A percentile compares a stretch with the other conserved stretches of the same genome.
Conservation (phyloP, 2,329 filamentous ascomycete species). For the Coleophoma crateriformis region DNA sequence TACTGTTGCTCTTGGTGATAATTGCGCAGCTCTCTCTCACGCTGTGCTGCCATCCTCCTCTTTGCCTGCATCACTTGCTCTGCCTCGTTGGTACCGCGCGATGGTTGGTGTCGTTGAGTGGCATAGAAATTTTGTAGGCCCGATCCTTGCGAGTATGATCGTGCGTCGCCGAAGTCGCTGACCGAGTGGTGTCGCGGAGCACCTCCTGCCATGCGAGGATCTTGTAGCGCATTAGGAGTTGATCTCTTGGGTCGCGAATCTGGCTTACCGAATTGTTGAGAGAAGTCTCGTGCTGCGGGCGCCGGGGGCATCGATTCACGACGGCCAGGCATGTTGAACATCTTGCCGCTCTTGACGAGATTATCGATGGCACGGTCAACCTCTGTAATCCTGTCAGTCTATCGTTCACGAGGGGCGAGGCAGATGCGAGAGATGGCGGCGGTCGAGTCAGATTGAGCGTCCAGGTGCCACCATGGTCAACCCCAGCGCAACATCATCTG, state of each 20-base stretch:
- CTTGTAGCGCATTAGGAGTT: conserved; percentile 24
- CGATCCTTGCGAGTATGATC: conserved; percentile 61
- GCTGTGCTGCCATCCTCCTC: conserved; percentile 97
- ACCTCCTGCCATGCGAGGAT: conserved; percentile 61
- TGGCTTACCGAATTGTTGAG: conserved; percentile 52
- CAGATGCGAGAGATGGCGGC: neutral
- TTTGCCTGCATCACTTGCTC: conserved; percentile 99
- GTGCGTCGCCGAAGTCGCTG: conserved; percentile 71
- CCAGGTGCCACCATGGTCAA: conserved; percentile 2
- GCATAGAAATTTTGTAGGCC: conserved; percentile 94
- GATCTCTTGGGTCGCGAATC: conserved; percentile 8
- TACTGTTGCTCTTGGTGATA: conserved; percentile 99
- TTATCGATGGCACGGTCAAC: conserved; percentile 95
- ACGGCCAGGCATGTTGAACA: conserved; percentile 68
- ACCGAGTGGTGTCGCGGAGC: conserved; percentile 76
- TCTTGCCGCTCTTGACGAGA: conserved; percentile 92
- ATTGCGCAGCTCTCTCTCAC: conserved; percentile 97
- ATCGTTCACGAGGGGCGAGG: conserved; percentile 5
- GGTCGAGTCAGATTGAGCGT: neutral
- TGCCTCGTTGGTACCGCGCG: conserved; percentile 80
- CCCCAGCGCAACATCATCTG: conserved; percentile 6
- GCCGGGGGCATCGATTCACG: conserved; percentile 74
- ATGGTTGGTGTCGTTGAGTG: conserved; percentile 82
- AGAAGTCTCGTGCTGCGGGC: conserved; percentile 47
- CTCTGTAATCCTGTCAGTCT: conserved; percentile 48